These are phyloP conservation scores for Canariomyces notabilis DNA, from an alignment of 2,329 filamentous ascomycete genomes.

Conservation along the genomic window DNA sequence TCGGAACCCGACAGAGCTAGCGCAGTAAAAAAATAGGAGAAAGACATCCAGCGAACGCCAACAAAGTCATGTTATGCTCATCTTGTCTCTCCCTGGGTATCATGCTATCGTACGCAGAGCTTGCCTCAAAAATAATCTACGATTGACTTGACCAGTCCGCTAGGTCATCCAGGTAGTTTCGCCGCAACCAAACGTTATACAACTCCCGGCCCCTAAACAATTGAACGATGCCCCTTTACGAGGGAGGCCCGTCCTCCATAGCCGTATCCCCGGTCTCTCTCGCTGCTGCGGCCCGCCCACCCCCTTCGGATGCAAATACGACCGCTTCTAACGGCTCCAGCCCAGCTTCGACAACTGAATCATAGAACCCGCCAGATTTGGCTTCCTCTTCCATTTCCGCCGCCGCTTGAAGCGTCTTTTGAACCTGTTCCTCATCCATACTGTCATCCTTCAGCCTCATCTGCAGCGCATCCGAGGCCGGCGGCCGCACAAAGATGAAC, in stretches of 20 bases:
- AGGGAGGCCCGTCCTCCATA: constrained; percentile 14
- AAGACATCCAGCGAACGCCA: too few species aligned
- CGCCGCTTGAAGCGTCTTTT: constrained; percentile 38
- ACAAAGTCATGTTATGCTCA: too few species aligned
- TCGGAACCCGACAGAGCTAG: too few species aligned
- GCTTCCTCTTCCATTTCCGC: constrained; percentile 40
- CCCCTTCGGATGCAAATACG: constrained; percentile 13
- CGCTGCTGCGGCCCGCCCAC: not conserved
- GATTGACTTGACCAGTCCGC: too few species aligned
- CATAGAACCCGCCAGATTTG: constrained; percentile 42
- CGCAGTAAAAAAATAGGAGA: too few species aligned
- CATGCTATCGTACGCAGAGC: too few species aligned
- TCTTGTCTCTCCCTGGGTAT: too few species aligned
- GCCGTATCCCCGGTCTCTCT: constrained; percentile 17
- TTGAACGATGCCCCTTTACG: not conserved
- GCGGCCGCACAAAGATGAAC: constrained; percentile 48
- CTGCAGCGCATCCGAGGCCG: constrained; percentile 35
- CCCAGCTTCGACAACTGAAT: constrained; percentile 40
- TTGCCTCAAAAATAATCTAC: too few species aligned
- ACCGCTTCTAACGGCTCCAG: constrained; percentile 9
- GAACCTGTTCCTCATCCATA: constrained; percentile 43
- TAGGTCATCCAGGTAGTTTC: too few species aligned
- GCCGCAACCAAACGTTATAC: not conserved
- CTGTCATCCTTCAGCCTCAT: constrained; percentile 38
- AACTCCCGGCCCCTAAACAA: not conserved